Evolutionary conservation across 1,284 basidiomycete species (phyloP).

Genomic region (Heterobasidion irregulare): DNA sequence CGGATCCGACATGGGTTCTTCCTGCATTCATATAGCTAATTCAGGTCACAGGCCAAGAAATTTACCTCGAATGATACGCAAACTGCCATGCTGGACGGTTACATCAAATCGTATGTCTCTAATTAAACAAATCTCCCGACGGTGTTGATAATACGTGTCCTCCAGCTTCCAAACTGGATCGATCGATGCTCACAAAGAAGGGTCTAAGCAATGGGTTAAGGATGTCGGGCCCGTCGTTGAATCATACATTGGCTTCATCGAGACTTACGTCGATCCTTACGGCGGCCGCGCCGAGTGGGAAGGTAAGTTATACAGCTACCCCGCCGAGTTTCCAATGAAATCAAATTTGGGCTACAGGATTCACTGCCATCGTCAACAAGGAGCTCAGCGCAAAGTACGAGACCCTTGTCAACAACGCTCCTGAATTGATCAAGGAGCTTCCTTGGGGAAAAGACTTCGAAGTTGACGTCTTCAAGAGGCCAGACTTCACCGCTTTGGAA

Average conservation of each 20-base stretch:
- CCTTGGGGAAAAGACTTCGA: constrained; percentile 83
- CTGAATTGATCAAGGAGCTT: constrained; percentile 68
- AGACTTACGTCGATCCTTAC: constrained; percentile 49
- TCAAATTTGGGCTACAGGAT: constrained; percentile 35
- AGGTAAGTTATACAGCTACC: background rate
- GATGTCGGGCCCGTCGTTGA: constrained; percentile 85
- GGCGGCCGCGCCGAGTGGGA: background rate
- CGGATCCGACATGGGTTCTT: background rate
- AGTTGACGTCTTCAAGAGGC: constrained; percentile 75
- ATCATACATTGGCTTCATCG: constrained; percentile 65
- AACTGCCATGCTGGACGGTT: constrained; percentile 64
- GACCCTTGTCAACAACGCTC: constrained; percentile 63
- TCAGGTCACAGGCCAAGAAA: constrained; percentile 49
- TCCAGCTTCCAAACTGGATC: constrained; percentile 68
- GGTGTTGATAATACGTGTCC: background rate
- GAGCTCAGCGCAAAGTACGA: constrained; percentile 75
- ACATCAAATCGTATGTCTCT: constrained; percentile 66
- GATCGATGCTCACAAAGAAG: constrained; percentile 70
- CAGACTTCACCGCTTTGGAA: constrained; percentile 80
- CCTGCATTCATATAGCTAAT: background rate
- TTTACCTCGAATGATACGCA: constrained; percentile 70
- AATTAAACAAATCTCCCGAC: too few relatives aligned
- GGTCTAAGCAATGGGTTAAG: constrained; percentile 74
- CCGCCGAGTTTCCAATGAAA: background rate
- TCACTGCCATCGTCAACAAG: constrained; percentile 84